phyloP scores from a whole-genome alignment of 306 rosid genomes.

The Urtica urens region DNA sequence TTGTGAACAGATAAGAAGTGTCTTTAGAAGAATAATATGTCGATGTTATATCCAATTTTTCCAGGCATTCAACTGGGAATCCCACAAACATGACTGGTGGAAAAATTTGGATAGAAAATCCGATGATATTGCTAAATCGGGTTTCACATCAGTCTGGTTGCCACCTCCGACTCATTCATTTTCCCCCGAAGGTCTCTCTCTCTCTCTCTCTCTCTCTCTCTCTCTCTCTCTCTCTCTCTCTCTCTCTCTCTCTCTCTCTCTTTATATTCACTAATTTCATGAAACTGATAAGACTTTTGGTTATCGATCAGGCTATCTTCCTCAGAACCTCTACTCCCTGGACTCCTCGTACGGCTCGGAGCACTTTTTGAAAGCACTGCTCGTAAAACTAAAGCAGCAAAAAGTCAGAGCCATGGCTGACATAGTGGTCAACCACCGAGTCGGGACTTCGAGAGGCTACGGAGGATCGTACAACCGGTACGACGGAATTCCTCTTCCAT shows the following conservation, averaged over 20 bases:
- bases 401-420: constrained; percentile 80
- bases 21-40: too few relatives aligned
- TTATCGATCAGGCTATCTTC: constrained; percentile 58
- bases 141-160: constrained; percentile 84
- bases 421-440: constrained; percentile 79
- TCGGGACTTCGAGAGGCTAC: constrained; percentile 62
- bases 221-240: constrained; percentile 6
- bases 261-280: too few relatives aligned
- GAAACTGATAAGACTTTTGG: too few relatives aligned
- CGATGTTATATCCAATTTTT: too few relatives aligned
- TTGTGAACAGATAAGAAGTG: too few relatives aligned
- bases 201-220: neutral
- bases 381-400: constrained; percentile 61
- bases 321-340: constrained; percentile 76
- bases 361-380: constrained; percentile 49
- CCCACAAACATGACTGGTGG: constrained; percentile 80
- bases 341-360: constrained; percentile 75
- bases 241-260: neutral
- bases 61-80: constrained; percentile 93
- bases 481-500: constrained; percentile 70
- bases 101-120: constrained; percentile 53
- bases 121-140: constrained; percentile 61
- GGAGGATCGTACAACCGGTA: constrained; percentile 84
- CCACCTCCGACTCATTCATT: constrained; percentile 83
- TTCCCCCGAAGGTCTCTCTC: constrained; percentile 55